phyloP scores from a whole-genome alignment of 2,329 filamentous ascomycete genomes.

The Xylaria sp. region DNA sequence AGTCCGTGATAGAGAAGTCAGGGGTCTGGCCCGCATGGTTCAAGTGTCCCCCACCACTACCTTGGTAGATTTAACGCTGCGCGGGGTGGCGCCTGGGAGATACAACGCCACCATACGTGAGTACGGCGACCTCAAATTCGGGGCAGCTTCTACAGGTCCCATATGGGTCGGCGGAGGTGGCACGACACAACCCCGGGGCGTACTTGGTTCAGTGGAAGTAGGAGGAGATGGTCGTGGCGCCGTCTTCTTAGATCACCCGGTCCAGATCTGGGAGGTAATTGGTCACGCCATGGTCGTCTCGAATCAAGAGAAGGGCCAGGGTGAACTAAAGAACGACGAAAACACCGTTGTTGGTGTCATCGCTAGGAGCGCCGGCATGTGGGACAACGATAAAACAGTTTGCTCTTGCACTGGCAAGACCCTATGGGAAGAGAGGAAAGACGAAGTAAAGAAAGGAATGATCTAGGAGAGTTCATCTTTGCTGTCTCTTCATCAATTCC shows the following conservation, averaged over 20 bases:
- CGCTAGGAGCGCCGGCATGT: conserved; percentile 94
- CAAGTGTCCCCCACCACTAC: conserved; percentile 84
- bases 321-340: conserved; percentile 76
- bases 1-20: conserved; percentile 67
- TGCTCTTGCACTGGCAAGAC: conserved; percentile 98
- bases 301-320: conserved; percentile 68
- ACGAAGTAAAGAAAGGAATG: conserved; percentile 92
- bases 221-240: conserved; percentile 79
- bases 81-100: conserved; percentile 80
- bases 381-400: conserved; percentile 99
- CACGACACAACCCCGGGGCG: conserved; percentile 58
- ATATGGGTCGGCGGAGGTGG: conserved; percentile 73
- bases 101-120: conserved; percentile 89
- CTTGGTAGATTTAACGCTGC: conserved; percentile 86
- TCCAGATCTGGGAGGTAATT: conserved; percentile 96
- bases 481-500: background rate
- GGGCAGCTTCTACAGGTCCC: conserved; percentile 82
- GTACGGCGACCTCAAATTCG: conserved; percentile 85
- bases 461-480: conserved; percentile 61
- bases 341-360: conserved; percentile 93
- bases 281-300: conserved; percentile 91
- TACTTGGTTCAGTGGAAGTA: conserved; percentile 81
- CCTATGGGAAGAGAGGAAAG: conserved; percentile 94
- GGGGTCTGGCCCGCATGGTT: conserved; percentile 92
- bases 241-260: conserved; percentile 81